phyloP scores from a whole-genome alignment of 805 yeast genomes.

The Starmerella potacharoeniae region DNA sequence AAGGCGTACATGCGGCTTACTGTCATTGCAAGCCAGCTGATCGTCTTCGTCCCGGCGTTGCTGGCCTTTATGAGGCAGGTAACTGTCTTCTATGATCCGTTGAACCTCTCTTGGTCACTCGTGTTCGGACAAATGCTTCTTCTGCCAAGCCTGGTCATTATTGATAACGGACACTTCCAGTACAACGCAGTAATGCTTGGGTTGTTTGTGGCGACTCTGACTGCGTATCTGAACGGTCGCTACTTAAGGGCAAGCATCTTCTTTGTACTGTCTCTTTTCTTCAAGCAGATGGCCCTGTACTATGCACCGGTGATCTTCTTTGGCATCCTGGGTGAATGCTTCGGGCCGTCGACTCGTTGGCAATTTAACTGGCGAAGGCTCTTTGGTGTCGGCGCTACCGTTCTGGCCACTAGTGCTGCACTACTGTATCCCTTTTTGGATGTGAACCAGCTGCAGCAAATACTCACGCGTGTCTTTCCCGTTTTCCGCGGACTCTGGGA shows the following conservation, averaged over 20 bases:
- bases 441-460: slow-evolving; percentile 43
- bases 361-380: slow-evolving; percentile 32
- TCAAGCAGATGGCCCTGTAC: slow-evolving; percentile 92
- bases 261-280: slow-evolving; percentile 66
- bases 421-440: slow-evolving; percentile 52
- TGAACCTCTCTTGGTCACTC: slow-evolving; percentile 49
- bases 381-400: slow-evolving; percentile 51
- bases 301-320: slow-evolving; percentile 83
- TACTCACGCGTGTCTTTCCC: slow-evolving; percentile 67
- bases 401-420: slow-evolving; percentile 40
- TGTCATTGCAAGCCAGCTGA: slow-evolving; percentile 60
- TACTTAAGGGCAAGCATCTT: slow-evolving; percentile 58
- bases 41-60: slow-evolving; percentile 71
- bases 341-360: slow-evolving; percentile 27
- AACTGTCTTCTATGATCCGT: neutral
- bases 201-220: slow-evolving; percentile 55
- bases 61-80: slow-evolving; percentile 25
- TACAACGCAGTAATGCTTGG: slow-evolving; percentile 93
- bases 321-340: slow-evolving; percentile 53
- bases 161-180: slow-evolving; percentile 97
- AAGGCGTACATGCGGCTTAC: slow-evolving; percentile 80
- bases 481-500: slow-evolving; percentile 90
- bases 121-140: slow-evolving; percentile 68
- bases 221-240: slow-evolving; percentile 48
- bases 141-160: slow-evolving; percentile 70